Conservation (phyloP, 2,329 filamentous ascomycete species). For the Ascochyta clinopodiicola region DNA sequence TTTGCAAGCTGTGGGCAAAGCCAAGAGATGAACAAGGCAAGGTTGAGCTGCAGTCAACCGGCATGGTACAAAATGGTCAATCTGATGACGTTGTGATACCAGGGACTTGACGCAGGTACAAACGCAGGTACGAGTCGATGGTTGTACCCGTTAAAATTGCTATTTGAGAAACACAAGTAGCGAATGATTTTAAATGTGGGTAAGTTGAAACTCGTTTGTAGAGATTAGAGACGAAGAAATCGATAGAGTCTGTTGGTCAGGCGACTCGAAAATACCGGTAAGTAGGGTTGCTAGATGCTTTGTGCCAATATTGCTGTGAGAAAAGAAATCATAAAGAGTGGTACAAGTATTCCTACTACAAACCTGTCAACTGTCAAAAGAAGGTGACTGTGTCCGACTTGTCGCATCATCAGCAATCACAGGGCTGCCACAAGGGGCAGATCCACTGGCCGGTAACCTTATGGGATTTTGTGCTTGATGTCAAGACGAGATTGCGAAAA, state of each 20-base stretch:
- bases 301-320: neutral
- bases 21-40: constrained; percentile 18
- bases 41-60: constrained; percentile 5
- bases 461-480: neutral
- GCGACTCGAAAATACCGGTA: constrained; percentile 17
- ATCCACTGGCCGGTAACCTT: constrained; percentile 1
- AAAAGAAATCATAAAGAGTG: constrained; percentile 2
- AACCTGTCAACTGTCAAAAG: constrained; percentile 32
- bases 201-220: neutral
- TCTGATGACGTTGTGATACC: constrained; percentile 20
- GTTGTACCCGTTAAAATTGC: constrained; percentile 20
- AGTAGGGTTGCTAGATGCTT: neutral
- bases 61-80: constrained; percentile 20
- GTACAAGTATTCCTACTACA: constrained; percentile 18
- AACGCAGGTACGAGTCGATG: constrained; percentile 6
- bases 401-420: constrained; percentile 5
- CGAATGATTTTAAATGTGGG: neutral
- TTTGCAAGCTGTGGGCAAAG: neutral
- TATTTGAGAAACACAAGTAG: constrained; percentile 12
- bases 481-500: neutral
- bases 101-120: constrained; percentile 25
- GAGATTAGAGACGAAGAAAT: neutral
- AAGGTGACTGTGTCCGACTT: constrained; percentile 22
- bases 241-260: neutral
- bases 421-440: constrained; percentile 2